Evolutionary conservation across 305 asterid species (phyloP), one percentile per base, ranked within the genome.

Genomic region (Fraxinus velutina): DNA sequence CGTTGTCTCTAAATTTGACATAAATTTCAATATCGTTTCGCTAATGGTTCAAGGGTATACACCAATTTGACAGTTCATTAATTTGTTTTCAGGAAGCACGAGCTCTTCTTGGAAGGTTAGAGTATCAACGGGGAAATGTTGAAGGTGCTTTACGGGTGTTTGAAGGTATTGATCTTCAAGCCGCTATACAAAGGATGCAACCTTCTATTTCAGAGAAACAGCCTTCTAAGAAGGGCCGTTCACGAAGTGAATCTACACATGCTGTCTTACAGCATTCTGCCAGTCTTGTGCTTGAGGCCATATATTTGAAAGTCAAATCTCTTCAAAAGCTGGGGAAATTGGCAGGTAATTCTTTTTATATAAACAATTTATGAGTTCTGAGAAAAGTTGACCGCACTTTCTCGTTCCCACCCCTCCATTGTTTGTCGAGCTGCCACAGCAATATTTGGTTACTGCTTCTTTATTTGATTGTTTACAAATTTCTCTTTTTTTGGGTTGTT

Each of bases 51-150:
- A 83, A 81, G 83, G 86, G 83, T 86, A 79, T 80, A 79, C 83
- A 82, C 52, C 84, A 15, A 72, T 50, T 81, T 87, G 82, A 85
- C 85, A 52, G 83, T 85, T 86, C 52, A 39, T 84, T 83, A 32
- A 89, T 75, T 82, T 72, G 84, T 81, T 89, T 86, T 83, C 92
- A 96, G 99, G 99, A 96, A 92, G 98, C 98, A 77, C 91, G 98
- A 89, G 97, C 99, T 86, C 96, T 96, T 88, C 97, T 94, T 83
- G 99, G 98, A 82, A 96, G 92, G 89, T 88, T 96, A 81, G 99
- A 96, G 87, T 96, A 96, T 87, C 99, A 94, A 87, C 91, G 98
- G 83, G 98, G 99, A 82, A 96, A 96, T 89, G 91, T 92, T 79
- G 99, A 94, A 86, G 90, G 97, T 89, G 99, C 99, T 79, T 91